Percentiles rank a stretch among this genome's conserved stretches.
phyloP scores from a whole-genome alignment of 176 grass and related monocot species.

The Secale cereale region DNA sequence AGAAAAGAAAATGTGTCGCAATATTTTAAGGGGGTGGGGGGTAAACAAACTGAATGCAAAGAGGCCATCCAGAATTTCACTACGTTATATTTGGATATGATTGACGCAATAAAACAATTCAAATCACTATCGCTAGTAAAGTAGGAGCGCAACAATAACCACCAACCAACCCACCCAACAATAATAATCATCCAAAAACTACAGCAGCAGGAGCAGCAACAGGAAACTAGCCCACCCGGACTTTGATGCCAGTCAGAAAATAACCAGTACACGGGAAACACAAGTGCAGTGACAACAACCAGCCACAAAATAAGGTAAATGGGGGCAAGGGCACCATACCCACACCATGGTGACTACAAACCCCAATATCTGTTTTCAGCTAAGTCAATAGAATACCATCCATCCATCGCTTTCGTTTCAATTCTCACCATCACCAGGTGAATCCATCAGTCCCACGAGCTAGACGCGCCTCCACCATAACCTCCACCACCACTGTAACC shows the following conservation, averaged over 20 bases:
- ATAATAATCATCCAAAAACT: not conserved
- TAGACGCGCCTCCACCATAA: constrained; percentile 45
- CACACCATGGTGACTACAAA: constrained; percentile 35
- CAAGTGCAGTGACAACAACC: constrained; percentile 20
- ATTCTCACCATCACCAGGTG: not conserved
- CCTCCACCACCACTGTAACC: constrained; percentile 21
- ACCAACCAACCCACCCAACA: not conserved
- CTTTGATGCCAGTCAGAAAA: not conserved
- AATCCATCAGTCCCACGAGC: constrained; percentile 70
- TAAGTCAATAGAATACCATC: constrained; percentile 35
- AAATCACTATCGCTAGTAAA: not conserved
- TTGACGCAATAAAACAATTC: not conserved
- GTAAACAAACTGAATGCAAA: no score
- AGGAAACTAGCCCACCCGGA: not conserved
- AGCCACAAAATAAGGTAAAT: constrained; percentile 23
- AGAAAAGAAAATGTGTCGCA: no score
- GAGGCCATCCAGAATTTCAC: no score
- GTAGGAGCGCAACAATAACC: not conserved
- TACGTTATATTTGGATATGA: no score
- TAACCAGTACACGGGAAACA: constrained; percentile 1
- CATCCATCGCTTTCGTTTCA: not conserved
- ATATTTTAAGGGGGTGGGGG: no score
- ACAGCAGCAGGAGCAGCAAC: not conserved
- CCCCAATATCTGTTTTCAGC: constrained; percentile 33
- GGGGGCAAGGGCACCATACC: constrained; percentile 22